Percentiles rank a stretch among this genome's conserved stretches.
Evolutionary conservation across 192 early-diverging fungal species (phyloP).

Genomic region (Dimargaris verticillata): DNA sequence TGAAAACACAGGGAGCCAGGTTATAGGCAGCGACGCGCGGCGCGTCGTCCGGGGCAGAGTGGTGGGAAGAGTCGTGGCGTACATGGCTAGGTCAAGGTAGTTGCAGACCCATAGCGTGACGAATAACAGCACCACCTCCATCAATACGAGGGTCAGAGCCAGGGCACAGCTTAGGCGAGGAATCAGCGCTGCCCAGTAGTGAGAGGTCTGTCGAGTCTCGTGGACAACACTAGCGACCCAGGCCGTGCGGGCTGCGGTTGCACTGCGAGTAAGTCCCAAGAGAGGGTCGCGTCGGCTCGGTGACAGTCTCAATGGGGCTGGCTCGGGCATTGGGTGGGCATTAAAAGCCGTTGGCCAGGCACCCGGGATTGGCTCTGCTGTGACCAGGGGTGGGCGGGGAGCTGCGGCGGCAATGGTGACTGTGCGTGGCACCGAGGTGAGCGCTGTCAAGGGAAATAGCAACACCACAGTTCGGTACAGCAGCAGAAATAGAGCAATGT

Average conservation of each 20-base stretch:
- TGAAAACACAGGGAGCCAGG: constrained; percentile 2
- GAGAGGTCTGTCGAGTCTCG: neutral
- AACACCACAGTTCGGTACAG: neutral
- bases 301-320: neutral
- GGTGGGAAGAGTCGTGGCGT: neutral
- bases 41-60: neutral
- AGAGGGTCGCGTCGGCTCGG: neutral
- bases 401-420: neutral
- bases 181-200: constrained; percentile 8
- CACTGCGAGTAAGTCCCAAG: neutral
- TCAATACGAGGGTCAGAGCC: neutral
- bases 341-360: neutral
- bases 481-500: neutral
- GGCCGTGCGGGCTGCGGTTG: neutral
- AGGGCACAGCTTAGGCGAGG: constrained; percentile 6
- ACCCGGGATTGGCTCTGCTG: neutral
- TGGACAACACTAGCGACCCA: neutral
- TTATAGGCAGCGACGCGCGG: neutral
- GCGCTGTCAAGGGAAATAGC: neutral
- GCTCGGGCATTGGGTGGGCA: neutral
- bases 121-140: constrained; percentile 3
- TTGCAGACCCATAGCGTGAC: constrained; percentile 1
- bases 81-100: neutral
- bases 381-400: neutral
- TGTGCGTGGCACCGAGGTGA: neutral